Conservation (phyloP, 768 basidiomycete species). For the Panaeolus papilionaceus region DNA sequence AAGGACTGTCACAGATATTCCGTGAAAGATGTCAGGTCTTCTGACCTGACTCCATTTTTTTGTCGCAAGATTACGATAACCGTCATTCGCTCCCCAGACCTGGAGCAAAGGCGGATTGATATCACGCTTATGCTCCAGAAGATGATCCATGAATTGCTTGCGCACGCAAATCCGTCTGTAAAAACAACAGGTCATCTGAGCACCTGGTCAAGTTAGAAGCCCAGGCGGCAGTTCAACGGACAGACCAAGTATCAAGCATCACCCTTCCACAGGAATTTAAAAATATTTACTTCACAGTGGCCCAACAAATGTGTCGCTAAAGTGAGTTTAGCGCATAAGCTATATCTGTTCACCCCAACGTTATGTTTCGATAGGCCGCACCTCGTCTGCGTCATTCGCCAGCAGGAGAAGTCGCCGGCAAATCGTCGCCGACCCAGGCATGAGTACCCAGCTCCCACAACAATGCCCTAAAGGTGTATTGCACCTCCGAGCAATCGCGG, state of each 20-base stretch:
- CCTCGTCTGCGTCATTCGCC: neutral
- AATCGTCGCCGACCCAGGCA: neutral
- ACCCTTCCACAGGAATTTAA: neutral
- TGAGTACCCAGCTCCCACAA: neutral
- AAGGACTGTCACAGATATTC: neutral
- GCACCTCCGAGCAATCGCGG: neutral
- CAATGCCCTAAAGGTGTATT: neutral
- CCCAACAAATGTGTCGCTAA: neutral
- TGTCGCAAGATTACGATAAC: neutral
- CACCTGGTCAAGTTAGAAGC: slow-evolving; percentile 1
- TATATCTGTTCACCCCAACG: neutral
- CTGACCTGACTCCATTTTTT: neutral
- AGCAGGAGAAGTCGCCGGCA: neutral
- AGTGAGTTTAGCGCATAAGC: slow-evolving; percentile 1
- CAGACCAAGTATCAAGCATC: neutral
- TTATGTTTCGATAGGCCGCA: neutral
- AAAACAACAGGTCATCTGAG: slow-evolving; percentile 2
- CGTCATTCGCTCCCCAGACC: neutral
- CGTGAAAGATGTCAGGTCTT: neutral
- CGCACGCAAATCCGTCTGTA: neutral
- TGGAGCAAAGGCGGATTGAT: neutral
- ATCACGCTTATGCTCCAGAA: neutral
- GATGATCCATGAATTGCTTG: slow-evolving; percentile 3
- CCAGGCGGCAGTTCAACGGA: slow-evolving; percentile 2
- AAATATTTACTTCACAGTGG: neutral